Conservation (phyloP, 2,329 filamentous ascomycete species). For the Orbilia blumenaviensis region DNA sequence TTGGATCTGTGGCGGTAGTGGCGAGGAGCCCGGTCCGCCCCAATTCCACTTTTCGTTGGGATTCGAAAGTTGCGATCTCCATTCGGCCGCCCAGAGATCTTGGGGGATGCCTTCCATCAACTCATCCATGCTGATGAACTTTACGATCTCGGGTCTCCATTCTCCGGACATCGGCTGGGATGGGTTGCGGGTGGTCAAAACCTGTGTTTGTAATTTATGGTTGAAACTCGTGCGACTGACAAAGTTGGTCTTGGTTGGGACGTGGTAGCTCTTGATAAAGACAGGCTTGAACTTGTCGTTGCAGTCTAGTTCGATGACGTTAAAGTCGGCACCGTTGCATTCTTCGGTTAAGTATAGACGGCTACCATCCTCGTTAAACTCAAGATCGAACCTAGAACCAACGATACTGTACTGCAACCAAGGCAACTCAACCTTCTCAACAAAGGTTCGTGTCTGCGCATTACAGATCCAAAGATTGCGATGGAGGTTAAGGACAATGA, state of each 20-base stretch:
- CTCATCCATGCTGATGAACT: conserved; percentile 42
- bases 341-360: conserved; percentile 40
- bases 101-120: conserved; percentile 39
- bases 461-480: conserved; percentile 28
- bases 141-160: conserved; percentile 43
- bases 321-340: conserved; percentile 45
- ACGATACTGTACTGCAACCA: conserved; percentile 36
- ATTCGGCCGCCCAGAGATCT: conserved; percentile 32
- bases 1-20: background rate
- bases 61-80: conserved; percentile 32
- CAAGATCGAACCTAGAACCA: conserved; percentile 22
- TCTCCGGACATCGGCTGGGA: conserved; percentile 33
- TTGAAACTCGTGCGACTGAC: conserved; percentile 45
- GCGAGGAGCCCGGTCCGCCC: conserved; percentile 2
- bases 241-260: conserved; percentile 32
- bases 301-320: conserved; percentile 34
- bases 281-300: conserved; percentile 34
- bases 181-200: conserved; percentile 28
- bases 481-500: conserved; percentile 18
- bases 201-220: conserved; percentile 29
- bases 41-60: conserved; percentile 44
- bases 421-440: conserved; percentile 31
- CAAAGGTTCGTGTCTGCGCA: conserved; percentile 21
- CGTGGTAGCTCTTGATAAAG: conserved; percentile 39
- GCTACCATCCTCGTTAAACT: conserved; percentile 39